These are phyloP conservation scores for Pistacia atlantica DNA, from an alignment of 345 rosid species.

Conservation along the genomic window DNA sequence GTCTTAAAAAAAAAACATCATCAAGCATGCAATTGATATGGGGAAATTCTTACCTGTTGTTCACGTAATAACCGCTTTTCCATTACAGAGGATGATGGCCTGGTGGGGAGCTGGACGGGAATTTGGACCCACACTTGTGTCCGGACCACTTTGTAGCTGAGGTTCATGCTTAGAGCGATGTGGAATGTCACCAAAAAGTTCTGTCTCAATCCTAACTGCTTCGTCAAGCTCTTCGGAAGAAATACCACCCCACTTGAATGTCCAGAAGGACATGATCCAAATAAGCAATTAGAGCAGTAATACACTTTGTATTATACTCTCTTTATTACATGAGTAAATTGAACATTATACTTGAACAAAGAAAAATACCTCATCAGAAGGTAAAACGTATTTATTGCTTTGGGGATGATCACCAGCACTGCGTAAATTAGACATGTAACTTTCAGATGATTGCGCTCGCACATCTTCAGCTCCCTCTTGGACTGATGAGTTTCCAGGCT, in stretches of 20 bases:
- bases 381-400: conserved; percentile 25
- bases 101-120: conserved; percentile 22
- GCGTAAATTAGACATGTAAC: conserved; percentile 26
- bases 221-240: conserved; percentile 68
- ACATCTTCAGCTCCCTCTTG: conserved; percentile 29
- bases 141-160: conserved; percentile 13
- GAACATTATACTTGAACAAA: conserved; percentile 10
- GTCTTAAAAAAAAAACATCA: conserved; percentile 10
- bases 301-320: conserved; percentile 2
- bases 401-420: conserved; percentile 23
- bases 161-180: conserved; percentile 17
- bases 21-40: conserved; percentile 8
- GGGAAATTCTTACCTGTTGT: conserved; percentile 39
- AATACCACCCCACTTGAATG: conserved; percentile 61
- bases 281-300: not conserved
- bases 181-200: conserved; percentile 50
- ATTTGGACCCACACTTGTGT: conserved; percentile 17
- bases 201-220: conserved; percentile 63
- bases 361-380: conserved; percentile 39
- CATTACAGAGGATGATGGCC: conserved; percentile 26
- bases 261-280: conserved; percentile 13
- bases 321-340: conserved; percentile 12
- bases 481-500: conserved; percentile 49
- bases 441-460: conserved; percentile 31
- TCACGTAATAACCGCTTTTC: conserved; percentile 30